These are phyloP conservation scores for Triglochin maritima DNA, from an alignment of 106 monocot species.

Conservation along the genomic window DNA sequence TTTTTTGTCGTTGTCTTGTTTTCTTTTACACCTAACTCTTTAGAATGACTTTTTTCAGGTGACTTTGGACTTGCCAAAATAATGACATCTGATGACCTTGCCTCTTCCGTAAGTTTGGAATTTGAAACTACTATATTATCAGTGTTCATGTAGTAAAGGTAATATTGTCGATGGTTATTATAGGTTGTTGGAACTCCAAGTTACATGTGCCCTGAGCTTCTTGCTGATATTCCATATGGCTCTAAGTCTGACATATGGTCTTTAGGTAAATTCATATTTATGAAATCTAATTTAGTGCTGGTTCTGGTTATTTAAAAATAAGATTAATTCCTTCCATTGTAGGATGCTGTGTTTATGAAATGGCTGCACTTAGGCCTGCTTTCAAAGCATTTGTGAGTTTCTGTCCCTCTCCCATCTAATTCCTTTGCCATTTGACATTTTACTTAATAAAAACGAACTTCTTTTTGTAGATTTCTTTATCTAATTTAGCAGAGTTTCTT, in stretches of 20 bases:
- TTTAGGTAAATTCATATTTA: slow-evolving; percentile 31
- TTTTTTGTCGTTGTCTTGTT: not conserved
- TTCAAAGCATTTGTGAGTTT: slow-evolving; percentile 98
- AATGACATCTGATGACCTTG: slow-evolving; percentile 88
- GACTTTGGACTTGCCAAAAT: slow-evolving; percentile 98
- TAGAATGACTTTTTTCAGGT: slow-evolving; percentile 23
- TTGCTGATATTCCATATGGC: slow-evolving; percentile 90
- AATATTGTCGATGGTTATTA: not conserved
- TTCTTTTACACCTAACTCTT: not conserved
- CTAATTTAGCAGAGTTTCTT: no score
- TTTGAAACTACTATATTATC: no score
- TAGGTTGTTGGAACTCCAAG: slow-evolving; percentile 88
- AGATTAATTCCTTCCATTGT: not conserved
- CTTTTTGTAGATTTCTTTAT: no score
- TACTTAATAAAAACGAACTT: no score
- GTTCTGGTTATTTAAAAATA: no score
- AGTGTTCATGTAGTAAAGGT: no score
- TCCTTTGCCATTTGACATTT: no score
- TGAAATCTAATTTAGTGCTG: not conserved
- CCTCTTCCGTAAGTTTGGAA: slow-evolving; percentile 66
- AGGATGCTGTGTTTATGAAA: slow-evolving; percentile 99
- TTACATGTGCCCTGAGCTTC: slow-evolving; percentile 98
- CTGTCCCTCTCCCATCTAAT: not conserved
- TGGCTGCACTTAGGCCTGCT: slow-evolving; percentile 87
- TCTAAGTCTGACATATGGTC: slow-evolving; percentile 99